phyloP scores from a whole-genome alignment of 495 filamentous ascomycete species.

The Penicillium simplicissimum region DNA sequence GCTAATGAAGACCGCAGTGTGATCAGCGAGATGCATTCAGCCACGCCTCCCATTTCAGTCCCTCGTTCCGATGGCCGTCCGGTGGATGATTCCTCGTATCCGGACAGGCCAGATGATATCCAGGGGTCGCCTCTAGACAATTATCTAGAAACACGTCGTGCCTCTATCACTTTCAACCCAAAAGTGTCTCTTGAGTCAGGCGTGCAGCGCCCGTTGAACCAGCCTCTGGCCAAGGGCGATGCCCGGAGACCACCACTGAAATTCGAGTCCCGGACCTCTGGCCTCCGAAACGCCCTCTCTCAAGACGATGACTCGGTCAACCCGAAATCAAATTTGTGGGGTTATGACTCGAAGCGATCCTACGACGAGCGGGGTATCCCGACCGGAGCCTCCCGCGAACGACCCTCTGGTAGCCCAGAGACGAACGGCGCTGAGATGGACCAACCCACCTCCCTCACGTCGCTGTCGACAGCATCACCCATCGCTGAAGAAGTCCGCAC shows the following conservation, averaged over 20 bases:
- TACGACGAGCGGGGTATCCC: constrained; percentile 31
- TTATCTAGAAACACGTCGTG: constrained; percentile 42
- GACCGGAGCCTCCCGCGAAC: constrained; percentile 31
- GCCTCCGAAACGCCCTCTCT: constrained; percentile 42
- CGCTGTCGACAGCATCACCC: constrained; percentile 57
- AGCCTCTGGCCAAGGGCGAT: constrained; percentile 42
- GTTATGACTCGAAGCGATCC: constrained; percentile 25
- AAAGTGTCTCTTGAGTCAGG: constrained; percentile 42
- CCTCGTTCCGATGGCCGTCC: constrained; percentile 41
- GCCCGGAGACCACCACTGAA: constrained; percentile 26
- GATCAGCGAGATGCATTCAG: constrained; percentile 47
- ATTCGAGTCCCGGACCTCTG: constrained; percentile 43
- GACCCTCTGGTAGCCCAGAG: constrained; percentile 25
- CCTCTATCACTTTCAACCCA: constrained; percentile 48
- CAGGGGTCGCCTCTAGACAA: constrained; percentile 44
- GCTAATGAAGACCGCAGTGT: constrained; percentile 50
- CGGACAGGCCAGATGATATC: constrained; percentile 47
- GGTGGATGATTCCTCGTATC: constrained; percentile 28
- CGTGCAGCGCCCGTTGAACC: constrained; percentile 37
- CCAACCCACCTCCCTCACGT: constrained; percentile 61
- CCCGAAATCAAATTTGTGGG: constrained; percentile 22
- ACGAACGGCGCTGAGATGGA: constrained; percentile 36
- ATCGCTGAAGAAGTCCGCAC: constrained; percentile 53
- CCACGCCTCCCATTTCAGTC: constrained; percentile 49
- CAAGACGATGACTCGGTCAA: constrained; percentile 30